These are phyloP conservation scores for Fusarium nanum DNA, from an alignment of 2,329 filamentous ascomycete genomes.

Conservation along the genomic window DNA sequence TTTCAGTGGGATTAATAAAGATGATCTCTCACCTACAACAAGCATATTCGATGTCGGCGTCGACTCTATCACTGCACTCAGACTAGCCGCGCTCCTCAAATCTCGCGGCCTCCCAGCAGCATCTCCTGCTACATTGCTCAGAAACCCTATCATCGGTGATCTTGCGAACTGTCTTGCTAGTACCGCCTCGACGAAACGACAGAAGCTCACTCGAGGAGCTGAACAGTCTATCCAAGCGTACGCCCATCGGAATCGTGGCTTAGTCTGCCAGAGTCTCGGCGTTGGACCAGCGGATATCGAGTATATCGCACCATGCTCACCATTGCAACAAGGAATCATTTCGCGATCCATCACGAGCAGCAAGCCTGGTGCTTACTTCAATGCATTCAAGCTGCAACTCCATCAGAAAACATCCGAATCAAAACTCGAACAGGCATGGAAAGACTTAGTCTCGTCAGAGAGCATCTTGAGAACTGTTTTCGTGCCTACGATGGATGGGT, in stretches of 20 bases:
- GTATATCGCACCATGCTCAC: constrained; percentile 82
- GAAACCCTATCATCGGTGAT: constrained; percentile 64
- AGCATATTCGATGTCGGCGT: constrained; percentile 89
- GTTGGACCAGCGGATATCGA: constrained; percentile 69
- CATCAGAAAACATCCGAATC: constrained; percentile 55
- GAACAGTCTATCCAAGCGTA: constrained; percentile 73
- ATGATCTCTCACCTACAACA: constrained; percentile 62
- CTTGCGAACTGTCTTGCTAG: constrained; percentile 56
- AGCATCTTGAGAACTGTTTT: constrained; percentile 81
- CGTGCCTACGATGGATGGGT: constrained; percentile 77
- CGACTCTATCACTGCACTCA: constrained; percentile 86
- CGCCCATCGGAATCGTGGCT: constrained; percentile 68
- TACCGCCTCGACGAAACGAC: constrained; percentile 12
- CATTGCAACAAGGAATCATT: constrained; percentile 88
- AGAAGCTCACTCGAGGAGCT: constrained; percentile 56
- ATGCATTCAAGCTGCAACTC: constrained; percentile 74
- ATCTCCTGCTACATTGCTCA: constrained; percentile 75
- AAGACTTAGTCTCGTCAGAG: constrained; percentile 60
- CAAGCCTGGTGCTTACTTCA: constrained; percentile 76
- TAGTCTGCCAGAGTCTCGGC: constrained; percentile 64
- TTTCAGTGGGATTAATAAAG: constrained; percentile 59
- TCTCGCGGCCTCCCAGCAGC: constrained; percentile 69
- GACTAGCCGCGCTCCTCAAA: constrained; percentile 73
- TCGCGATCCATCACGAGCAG: constrained; percentile 71
- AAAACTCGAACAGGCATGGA: constrained; percentile 69